Base-by-base conservation (phyloP, 345 rosid genomes). In the Erucastrum elatum region DNA sequence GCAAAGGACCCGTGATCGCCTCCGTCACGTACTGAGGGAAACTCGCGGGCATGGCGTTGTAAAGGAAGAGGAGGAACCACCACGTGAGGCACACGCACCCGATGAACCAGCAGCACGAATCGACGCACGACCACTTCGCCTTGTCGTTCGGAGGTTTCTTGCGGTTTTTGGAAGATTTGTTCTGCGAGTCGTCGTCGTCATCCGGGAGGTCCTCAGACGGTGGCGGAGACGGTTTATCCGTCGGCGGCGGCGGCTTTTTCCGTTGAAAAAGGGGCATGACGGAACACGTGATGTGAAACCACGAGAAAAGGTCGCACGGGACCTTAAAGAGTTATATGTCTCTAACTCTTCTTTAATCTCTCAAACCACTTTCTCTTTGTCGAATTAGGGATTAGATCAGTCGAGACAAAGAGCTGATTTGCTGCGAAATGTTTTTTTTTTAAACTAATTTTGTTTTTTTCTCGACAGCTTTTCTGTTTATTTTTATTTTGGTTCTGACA, bases 1-100 rank as follows among this genome's bases (percentile, higher is more conserved):
- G 98, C 62, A 85, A 69, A 39, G 98, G 98, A 67, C 98, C 98
- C 31, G 97, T 92, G 74, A 94, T 94, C 7, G 92, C 98, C 81
- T 94, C 98, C 13, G 98, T 91, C 34, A 92, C 93, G 78, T 84
- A 91, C 79, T 89, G 91, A 41, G 96, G 97, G 12, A 94, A 71
- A 68, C 96, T 91, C 17, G 97, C 87, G 1, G 99, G 99, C 93
- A 91, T 84, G 73, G 91, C 90, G 74, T 91, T 94, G 89, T 88
- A 94, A 0, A 89, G 85, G 56, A 94, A 94, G 81, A 94, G 81
- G 55, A 92, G 84, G 15, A 89, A 46, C 99, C 99, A 94, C 98
- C 99, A 93, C 0, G 91, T 82, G 21, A 86, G 74, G 71, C 99
- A 94, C 15, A 93, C 80, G 70, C 91, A 90, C 0, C 99, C 99